Evolutionary conservation across 441 rosid species (phyloP).

Genomic region (Populus tomentosa): DNA sequence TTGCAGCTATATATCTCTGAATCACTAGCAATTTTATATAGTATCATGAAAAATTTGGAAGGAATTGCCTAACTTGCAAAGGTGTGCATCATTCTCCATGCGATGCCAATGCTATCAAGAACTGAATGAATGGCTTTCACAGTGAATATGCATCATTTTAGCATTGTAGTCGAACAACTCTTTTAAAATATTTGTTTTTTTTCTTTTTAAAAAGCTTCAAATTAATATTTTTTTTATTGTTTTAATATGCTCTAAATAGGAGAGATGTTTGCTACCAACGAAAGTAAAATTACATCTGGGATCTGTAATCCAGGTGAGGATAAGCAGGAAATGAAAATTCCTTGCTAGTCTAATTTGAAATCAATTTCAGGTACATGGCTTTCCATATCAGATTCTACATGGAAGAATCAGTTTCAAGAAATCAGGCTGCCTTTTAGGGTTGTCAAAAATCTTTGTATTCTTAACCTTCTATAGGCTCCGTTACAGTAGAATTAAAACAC

Average conservation of each 20-base stretch:
- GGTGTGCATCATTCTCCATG: not conserved
- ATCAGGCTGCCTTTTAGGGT: not conserved
- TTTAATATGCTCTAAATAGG: not conserved
- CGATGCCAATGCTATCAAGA: not conserved
- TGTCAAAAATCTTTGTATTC: not conserved
- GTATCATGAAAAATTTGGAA: no score
- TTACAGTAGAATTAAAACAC: conserved; percentile 1
- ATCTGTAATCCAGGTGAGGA: not conserved
- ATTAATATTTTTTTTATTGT: no score
- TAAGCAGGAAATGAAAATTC: not conserved
- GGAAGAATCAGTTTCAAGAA: not conserved
- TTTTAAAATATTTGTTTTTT: no score
- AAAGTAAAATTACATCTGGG: not conserved
- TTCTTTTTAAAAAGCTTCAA: no score
- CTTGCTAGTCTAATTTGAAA: not conserved
- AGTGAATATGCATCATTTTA: no score
- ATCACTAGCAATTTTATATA: not conserved
- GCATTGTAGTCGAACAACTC: no score
- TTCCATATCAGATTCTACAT: not conserved
- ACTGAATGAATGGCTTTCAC: no score
- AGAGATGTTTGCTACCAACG: not conserved
- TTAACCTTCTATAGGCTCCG: conserved; percentile 8
- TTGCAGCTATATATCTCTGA: not conserved
- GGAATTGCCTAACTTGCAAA: not conserved
- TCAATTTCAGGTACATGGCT: not conserved